Evolutionary conservation across 768 basidiomycete species (phyloP), one percentile per base, ranked within the genome.

Genomic region (Russula abietina): DNA sequence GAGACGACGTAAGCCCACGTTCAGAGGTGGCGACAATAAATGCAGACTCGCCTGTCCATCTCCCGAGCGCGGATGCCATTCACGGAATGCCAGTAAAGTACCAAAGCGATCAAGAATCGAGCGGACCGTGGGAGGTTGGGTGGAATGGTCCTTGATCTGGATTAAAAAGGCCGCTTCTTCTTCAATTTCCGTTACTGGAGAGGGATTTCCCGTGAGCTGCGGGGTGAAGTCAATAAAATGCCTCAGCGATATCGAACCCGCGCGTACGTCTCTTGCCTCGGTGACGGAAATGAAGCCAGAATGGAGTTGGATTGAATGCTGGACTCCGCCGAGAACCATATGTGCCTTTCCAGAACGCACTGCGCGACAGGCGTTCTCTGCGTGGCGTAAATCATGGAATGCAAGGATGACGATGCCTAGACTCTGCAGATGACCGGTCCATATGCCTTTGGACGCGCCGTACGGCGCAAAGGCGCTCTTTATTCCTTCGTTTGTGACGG

Each of bases 181-280:
- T 53, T 68, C 67, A 43, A 68, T 68, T 48, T 68, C 67, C 10
- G 65, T 63, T 9, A 64, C 67, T 12, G 67, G 61, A 2, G 61
- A 67, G 10, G 65, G 60, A 48, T 57, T 62, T 33, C 65, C 59
- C 26, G 64, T 62, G 43, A 62, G 59, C 64, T 65, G 64, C 45
- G 30, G 32, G 41, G n/a, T 43, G 30, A 52, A 24, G 28, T 53
- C 48, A 61, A 17, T 16, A 9, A 9, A 26, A 41, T 30, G 10
- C 38, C 48, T 24, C 38, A 39, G 16, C 17, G 9, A n/a, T 22
- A 55, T 54, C 22, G 57, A 43, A 49, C 3, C 14, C 28, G 33
- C 61, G 46, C 65, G 45, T 54, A 68, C 67, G 53, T 68, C 59
- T 57, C 65, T 67, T n/a, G 67, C 67, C 52, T 68, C 67, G 14